Evolutionary conservation across 768 basidiomycete genomes (phyloP).

Genomic region (Lentinula guzmanii): DNA sequence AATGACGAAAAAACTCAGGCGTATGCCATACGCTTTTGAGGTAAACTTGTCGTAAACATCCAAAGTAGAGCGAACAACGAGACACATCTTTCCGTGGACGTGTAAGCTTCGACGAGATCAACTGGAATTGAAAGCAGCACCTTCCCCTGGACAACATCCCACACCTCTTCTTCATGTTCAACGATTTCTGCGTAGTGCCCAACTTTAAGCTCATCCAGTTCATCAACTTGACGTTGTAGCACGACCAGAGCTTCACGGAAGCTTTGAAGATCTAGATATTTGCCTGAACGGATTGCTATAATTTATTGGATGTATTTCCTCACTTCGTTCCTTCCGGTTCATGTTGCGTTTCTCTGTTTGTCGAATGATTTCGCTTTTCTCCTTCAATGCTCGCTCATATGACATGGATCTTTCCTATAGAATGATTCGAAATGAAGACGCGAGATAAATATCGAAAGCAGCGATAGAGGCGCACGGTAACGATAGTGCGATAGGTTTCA

Average conservation of each 20-base stretch:
- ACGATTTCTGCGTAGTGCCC: slow-evolving; percentile 85
- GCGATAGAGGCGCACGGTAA: slow-evolving; percentile 42
- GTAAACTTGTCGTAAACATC: slow-evolving; percentile 88
- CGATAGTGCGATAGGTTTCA: slow-evolving; percentile 69
- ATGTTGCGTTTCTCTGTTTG: slow-evolving; percentile 82
- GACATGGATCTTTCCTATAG: slow-evolving; percentile 76
- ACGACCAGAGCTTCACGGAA: slow-evolving; percentile 80
- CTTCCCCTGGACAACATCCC: slow-evolving; percentile 87
- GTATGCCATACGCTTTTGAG: slow-evolving; percentile 66
- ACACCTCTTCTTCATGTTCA: slow-evolving; percentile 93
- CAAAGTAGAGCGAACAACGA: slow-evolving; percentile 85
- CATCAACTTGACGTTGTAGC: slow-evolving; percentile 86
- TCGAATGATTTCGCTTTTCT: slow-evolving; percentile 80
- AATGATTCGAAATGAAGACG: not conserved
- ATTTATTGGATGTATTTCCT: slow-evolving; percentile 18
- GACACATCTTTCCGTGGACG: slow-evolving; percentile 46
- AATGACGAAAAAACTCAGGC: slow-evolving; percentile 4
- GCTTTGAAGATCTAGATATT: slow-evolving; percentile 66
- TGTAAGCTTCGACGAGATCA: slow-evolving; percentile 9
- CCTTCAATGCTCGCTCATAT: slow-evolving; percentile 77
- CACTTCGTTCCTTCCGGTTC: slow-evolving; percentile 83
- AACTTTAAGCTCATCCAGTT: slow-evolving; percentile 79
- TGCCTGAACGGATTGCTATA: slow-evolving; percentile 7
- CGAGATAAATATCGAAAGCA: slow-evolving; percentile 10
- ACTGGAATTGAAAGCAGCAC: slow-evolving; percentile 23